A percentile compares a stretch with the other conserved stretches of the same genome.
These are phyloP conservation scores for Talaromyces sp. DNA, from an alignment of 2,329 filamentous ascomycete genomes.

Conservation along the genomic window DNA sequence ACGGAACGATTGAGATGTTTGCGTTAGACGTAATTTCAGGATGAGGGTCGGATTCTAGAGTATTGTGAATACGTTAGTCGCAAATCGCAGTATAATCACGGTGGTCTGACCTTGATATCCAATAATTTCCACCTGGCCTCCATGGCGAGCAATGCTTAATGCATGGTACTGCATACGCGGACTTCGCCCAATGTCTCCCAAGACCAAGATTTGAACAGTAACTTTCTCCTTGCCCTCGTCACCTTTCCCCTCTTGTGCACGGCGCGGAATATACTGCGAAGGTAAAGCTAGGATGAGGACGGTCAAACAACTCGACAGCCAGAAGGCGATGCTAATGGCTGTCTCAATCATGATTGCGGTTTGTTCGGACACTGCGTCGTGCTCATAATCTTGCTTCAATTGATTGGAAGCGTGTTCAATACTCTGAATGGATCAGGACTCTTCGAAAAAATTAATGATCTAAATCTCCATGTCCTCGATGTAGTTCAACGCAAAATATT, in stretches of 20 bases:
- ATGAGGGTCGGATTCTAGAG: constrained; percentile 71
- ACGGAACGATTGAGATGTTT: constrained; percentile 66
- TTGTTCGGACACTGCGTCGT: not conserved
- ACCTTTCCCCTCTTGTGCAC: constrained; percentile 22
- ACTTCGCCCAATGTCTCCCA: constrained; percentile 92
- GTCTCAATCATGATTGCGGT: constrained; percentile 32
- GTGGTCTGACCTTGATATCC: constrained; percentile 70
- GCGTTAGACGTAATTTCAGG: constrained; percentile 69
- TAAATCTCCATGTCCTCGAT: not conserved
- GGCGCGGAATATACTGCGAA: constrained; percentile 47
- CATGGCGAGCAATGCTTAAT: constrained; percentile 80
- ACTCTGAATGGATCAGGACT: not conserved
- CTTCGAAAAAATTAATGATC: not conserved
- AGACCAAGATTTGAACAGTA: constrained; percentile 77
- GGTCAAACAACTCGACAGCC: constrained; percentile 49
- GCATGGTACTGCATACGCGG: constrained; percentile 99
- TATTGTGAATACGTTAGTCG: not conserved
- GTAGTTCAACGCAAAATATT: not conserved
- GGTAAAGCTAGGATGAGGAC: constrained; percentile 53
- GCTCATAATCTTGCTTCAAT: not conserved
- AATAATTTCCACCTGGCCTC: constrained; percentile 76
- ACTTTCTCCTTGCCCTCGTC: constrained; percentile 32
- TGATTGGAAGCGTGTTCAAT: not conserved
- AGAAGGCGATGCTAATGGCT: constrained; percentile 38
- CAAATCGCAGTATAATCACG: not conserved